Conservation (phyloP, 2,329 filamentous ascomycete genomes). For the Sporothrix sp. region DNA sequence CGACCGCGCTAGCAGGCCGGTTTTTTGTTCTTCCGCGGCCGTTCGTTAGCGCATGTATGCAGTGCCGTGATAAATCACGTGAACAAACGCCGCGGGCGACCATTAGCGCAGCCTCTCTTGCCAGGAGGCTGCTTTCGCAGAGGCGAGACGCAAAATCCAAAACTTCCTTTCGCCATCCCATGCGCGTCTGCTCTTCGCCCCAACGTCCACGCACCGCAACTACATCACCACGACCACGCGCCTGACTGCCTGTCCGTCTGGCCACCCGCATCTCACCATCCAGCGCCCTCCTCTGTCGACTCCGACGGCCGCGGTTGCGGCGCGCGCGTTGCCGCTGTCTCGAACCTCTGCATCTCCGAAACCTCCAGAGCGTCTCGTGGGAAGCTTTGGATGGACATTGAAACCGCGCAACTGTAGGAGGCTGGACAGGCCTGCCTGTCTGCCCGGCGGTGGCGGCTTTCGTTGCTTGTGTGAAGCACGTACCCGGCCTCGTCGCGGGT, state of each 20-base stretch:
- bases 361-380: not conserved
- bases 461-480: not conserved
- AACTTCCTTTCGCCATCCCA: not conserved
- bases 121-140: conserved; percentile 4
- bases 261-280: not conserved
- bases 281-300: not conserved
- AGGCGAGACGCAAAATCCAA: not conserved
- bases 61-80: no score
- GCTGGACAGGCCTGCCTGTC: conserved; percentile 42
- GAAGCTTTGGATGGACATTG: conserved; percentile 14
- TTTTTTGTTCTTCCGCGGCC: conserved; percentile 2
- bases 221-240: not conserved
- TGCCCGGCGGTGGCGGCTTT: conserved; percentile 22
- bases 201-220: not conserved
- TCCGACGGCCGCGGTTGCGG: conserved; percentile 2
- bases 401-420: conserved; percentile 22
- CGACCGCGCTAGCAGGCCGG: not conserved
- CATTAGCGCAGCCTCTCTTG: not conserved
- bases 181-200: not conserved
- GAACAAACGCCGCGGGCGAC: no score
- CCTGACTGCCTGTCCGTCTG: not conserved
- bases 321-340: not conserved
- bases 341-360: not conserved
- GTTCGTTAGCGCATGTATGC: no score
- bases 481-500: not conserved